Evolutionary conservation across 1,284 basidiomycete genomes (phyloP).

Genomic region (Calocybe gambosa): DNA sequence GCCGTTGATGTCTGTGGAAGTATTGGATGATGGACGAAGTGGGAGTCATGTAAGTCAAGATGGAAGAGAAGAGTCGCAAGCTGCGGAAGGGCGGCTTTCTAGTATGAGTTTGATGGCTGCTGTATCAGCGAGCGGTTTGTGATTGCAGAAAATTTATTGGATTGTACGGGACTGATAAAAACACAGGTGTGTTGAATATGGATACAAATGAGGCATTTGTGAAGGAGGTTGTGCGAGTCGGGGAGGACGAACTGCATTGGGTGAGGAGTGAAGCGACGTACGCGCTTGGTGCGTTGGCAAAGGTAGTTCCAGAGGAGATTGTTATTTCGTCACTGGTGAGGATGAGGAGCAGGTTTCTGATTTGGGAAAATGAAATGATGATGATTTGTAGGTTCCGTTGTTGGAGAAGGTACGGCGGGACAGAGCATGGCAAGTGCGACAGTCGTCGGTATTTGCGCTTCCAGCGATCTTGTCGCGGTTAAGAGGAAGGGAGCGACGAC

Average conservation of each 20-base stretch:
- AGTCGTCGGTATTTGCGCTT: slow-evolving; percentile 84
- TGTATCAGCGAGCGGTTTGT: slow-evolving; percentile 67
- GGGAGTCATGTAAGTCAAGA: slow-evolving; percentile 29
- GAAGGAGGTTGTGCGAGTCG: slow-evolving; percentile 74
- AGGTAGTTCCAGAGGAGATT: slow-evolving; percentile 72
- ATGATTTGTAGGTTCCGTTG: slow-evolving; percentile 59
- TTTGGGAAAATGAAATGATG: not conserved
- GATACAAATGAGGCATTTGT: slow-evolving; percentile 69
- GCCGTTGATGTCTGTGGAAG: not conserved
- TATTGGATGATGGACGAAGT: not conserved
- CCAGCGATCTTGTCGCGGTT: slow-evolving; percentile 76
- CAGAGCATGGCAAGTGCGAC: slow-evolving; percentile 78
- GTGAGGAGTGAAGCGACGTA: slow-evolving; percentile 89
- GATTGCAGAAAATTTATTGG: slow-evolving; percentile 11
- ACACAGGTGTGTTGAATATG: slow-evolving; percentile 52
- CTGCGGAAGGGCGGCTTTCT: slow-evolving; percentile 81
- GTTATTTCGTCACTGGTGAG: slow-evolving; percentile 62
- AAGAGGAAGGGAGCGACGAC: slow-evolving; percentile 43
- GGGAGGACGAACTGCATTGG: slow-evolving; percentile 75
- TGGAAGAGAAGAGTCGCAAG: slow-evolving; percentile 54
- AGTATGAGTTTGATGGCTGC: slow-evolving; percentile 93
- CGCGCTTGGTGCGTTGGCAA: slow-evolving; percentile 83
- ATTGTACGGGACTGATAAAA: slow-evolving; percentile 6
- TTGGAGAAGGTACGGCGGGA: slow-evolving; percentile 73
- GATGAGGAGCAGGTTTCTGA: slow-evolving; percentile 11